These are phyloP conservation scores for Amaranthus cruentus DNA, from an alignment of 148 eudicot species.

Conservation along the genomic window DNA sequence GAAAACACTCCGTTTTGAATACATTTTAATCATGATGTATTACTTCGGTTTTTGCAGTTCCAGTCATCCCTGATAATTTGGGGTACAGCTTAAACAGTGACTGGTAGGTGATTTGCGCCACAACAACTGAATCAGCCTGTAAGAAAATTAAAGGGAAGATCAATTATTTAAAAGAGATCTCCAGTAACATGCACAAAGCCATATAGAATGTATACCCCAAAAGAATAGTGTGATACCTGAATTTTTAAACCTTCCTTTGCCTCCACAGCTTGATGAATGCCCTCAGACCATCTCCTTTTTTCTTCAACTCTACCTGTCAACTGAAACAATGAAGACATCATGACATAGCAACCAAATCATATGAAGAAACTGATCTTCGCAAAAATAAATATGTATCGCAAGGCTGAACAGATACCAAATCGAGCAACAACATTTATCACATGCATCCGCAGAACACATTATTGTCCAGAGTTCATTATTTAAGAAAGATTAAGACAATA, in stretches of 20 bases:
- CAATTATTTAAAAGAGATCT: not conserved
- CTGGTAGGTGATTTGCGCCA: conserved; percentile 98
- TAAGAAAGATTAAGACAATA: not conserved
- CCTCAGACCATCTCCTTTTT: conserved; percentile 96
- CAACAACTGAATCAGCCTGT: conserved; percentile 92
- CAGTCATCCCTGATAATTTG: conserved; percentile 99
- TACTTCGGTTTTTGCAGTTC: conserved; percentile 99
- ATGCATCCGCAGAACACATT: not conserved
- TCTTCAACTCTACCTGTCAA: conserved; percentile 99
- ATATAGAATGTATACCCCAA: not conserved
- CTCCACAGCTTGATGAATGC: conserved; percentile 99
- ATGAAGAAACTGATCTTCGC: not conserved
- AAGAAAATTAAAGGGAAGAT: conserved; percentile 20
- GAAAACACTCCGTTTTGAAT: not conserved
- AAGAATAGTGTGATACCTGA: conserved; percentile 43
- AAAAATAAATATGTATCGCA: not conserved
- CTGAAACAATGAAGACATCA: conserved; percentile 34
- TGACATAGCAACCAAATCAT: not conserved
- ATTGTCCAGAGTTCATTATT: not conserved
- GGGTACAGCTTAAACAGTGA: conserved; percentile 95
- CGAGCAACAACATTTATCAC: not conserved
- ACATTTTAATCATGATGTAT: conserved; percentile 1
- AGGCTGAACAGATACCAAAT: not conserved
- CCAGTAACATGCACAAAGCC: not conserved
- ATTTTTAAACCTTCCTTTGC: conserved; percentile 92